Evolutionary conservation across 345 rosid species (phyloP).

Genomic region (Lepidium sativum): DNA sequence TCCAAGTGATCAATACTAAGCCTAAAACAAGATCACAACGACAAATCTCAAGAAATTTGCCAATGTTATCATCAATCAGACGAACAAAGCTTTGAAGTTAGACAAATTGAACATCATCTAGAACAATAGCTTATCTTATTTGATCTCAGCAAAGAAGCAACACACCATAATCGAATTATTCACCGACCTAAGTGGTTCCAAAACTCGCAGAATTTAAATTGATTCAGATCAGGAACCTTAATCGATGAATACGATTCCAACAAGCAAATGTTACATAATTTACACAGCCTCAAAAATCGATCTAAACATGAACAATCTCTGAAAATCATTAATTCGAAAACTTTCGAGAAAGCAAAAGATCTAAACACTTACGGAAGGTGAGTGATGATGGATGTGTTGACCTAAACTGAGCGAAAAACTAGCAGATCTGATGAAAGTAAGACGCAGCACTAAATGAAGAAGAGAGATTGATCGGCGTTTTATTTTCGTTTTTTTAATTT

Average conservation of each 20-base stretch:
- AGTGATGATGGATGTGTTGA: no score
- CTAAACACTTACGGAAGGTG: constrained; percentile 1
- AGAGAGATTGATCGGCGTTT: constrained; percentile 12
- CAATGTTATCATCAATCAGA: no score
- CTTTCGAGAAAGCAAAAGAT: background rate
- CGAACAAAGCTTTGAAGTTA: no score
- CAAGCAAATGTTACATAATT: background rate
- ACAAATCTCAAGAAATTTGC: no score
- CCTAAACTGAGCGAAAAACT: background rate
- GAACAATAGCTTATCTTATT: background rate
- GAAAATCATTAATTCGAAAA: background rate
- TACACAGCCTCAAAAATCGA: background rate
- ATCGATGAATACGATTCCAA: background rate
- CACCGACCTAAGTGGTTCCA: background rate
- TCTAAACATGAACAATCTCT: background rate
- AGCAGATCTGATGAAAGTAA: constrained; percentile 20
- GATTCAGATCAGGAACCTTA: constrained; percentile 13
- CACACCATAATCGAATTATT: background rate
- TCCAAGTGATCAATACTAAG: no score
- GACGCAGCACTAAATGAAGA: constrained; percentile 11
- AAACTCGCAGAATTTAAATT: background rate
- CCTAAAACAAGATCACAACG: no score
- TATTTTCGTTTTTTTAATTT: background rate
- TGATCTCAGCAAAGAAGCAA: background rate
- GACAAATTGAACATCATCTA: no score